These are phyloP conservation scores for Apiotrichum gamsii DNA, from an alignment of 1,284 basidiomycete genomes.

Conservation along the genomic window DNA sequence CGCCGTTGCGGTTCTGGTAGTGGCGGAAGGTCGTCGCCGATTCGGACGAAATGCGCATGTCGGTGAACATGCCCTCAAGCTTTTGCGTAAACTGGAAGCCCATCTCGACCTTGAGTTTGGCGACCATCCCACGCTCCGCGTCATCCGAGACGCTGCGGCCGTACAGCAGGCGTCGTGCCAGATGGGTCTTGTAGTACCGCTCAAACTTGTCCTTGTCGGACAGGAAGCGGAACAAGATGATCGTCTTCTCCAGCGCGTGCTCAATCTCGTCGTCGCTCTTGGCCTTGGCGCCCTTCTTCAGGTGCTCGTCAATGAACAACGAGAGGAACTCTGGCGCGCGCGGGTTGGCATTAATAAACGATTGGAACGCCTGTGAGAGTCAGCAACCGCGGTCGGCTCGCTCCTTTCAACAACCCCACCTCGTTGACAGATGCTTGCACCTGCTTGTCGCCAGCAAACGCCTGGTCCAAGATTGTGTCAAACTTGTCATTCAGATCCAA, in stretches of 20 bases:
- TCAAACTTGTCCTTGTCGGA: conserved; percentile 97
- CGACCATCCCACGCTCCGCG: conserved; percentile 94
- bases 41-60: conserved; percentile 87
- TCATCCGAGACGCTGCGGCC: conserved; percentile 90
- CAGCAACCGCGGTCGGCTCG: no score
- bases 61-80: conserved; percentile 98
- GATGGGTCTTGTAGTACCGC: conserved; percentile 93
- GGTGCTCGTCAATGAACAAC: conserved; percentile 92
- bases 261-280: conserved; percentile 95
- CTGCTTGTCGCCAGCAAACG: conserved; percentile 69
- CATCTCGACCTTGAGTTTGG: conserved; percentile 88
- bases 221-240: conserved; percentile 89
- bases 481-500: conserved; percentile 88
- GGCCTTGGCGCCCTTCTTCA: conserved; percentile 94
- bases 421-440: conserved; percentile 82
- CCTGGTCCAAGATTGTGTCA: conserved; percentile 64
- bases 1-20: conserved; percentile 27
- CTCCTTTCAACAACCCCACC: no score
- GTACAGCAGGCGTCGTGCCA: conserved; percentile 83
- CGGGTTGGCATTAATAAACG: conserved; percentile 83
- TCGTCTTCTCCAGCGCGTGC: conserved; percentile 82
- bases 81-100: conserved; percentile 97
- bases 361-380: conserved; percentile 74
- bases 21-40: conserved; percentile 64
- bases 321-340: conserved; percentile 93